These are phyloP conservation scores for Talaromyces wortmannii DNA, from an alignment of 495 filamentous ascomycete species.

Conservation along the genomic window DNA sequence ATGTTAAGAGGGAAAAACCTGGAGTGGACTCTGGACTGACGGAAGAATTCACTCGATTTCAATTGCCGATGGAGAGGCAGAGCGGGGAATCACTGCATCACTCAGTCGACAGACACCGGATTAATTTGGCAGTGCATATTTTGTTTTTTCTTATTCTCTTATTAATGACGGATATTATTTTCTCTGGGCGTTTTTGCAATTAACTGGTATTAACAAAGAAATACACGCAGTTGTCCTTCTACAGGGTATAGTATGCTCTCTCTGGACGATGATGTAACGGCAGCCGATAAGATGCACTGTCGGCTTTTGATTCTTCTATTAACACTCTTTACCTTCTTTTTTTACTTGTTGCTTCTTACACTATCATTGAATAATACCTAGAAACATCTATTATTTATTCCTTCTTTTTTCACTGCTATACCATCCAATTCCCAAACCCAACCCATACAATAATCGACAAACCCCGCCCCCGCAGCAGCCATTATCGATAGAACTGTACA, in stretches of 20 bases:
- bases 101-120: too few species aligned
- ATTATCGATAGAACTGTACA: neutral
- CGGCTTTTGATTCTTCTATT: neutral
- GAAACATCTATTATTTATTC: too few species aligned
- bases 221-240: too few species aligned
- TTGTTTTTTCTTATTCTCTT: too few species aligned
- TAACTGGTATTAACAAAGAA: too few species aligned
- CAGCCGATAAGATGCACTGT: neutral
- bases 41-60: constrained; percentile 1
- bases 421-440: too few species aligned
- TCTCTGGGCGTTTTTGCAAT: neutral
- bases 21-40: neutral
- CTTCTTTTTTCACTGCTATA: too few species aligned
- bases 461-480: neutral
- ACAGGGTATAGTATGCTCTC: neutral
- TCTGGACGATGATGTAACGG: neutral
- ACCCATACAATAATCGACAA: too few species aligned
- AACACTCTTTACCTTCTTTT: neutral
- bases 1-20: neutral
- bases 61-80: constrained; percentile 1
- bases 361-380: too few species aligned
- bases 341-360: too few species aligned
- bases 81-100: neutral
- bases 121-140: too few species aligned
- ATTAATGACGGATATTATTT: constrained; percentile 1